phyloP scores from a whole-genome alignment of 1,284 basidiomycete genomes.

The Testicularia cyperi region DNA sequence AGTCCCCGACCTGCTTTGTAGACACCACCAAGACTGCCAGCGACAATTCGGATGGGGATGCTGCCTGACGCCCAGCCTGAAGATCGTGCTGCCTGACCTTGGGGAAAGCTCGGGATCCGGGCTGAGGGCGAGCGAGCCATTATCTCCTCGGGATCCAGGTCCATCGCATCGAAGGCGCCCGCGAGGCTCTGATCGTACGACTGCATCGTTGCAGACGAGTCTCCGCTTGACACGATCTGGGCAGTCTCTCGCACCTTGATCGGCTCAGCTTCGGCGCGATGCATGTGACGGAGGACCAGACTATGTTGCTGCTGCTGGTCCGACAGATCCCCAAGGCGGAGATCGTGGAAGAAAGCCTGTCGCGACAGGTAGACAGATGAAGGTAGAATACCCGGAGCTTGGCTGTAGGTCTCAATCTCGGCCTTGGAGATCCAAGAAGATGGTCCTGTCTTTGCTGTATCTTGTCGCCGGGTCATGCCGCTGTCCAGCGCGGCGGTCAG shows the following conservation, averaged over 20 bases:
- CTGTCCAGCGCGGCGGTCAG: too few species aligned
- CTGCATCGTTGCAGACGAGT: constrained; percentile 3
- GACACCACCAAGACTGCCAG: constrained; percentile 33
- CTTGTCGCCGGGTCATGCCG: too few species aligned
- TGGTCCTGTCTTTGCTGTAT: too few species aligned
- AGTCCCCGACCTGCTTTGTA: constrained; percentile 35
- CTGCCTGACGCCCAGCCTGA: constrained; percentile 28
- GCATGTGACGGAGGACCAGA: constrained; percentile 10
- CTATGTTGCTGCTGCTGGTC: background rate
- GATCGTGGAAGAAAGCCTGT: constrained; percentile 27
- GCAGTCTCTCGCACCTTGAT: constrained; percentile 26
- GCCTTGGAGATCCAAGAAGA: constrained; percentile 20
- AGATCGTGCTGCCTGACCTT: constrained; percentile 28
- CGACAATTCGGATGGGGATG: constrained; percentile 39
- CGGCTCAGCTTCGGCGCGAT: constrained; percentile 1
- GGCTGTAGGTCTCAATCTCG: constrained; percentile 41
- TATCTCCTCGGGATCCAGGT: constrained; percentile 10
- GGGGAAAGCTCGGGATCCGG: constrained; percentile 34
- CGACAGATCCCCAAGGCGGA: background rate
- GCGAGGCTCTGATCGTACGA: constrained; percentile 26
- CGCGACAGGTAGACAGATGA: constrained; percentile 30
- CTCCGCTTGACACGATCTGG: constrained; percentile 15
- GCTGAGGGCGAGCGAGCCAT: constrained; percentile 15
- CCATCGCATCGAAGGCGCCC: constrained; percentile 21
- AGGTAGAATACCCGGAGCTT: constrained; percentile 25